These are phyloP conservation scores for Amaranthus tricolor DNA, from an alignment of 179 eudicot genomes.

Conservation along the genomic window DNA sequence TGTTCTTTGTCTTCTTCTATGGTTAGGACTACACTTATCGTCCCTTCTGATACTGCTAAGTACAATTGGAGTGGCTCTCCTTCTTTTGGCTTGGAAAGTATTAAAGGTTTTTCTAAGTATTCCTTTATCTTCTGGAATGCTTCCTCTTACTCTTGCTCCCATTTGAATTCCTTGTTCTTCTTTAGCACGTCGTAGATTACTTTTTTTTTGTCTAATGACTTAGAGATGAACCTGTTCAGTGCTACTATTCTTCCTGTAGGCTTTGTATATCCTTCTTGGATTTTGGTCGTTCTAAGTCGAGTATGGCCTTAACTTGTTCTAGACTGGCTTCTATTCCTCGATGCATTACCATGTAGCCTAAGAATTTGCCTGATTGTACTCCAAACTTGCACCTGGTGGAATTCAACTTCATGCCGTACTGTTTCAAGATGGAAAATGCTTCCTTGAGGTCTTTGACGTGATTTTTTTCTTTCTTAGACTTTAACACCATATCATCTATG, in stretches of 20 bases:
- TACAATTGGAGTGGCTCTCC: background rate
- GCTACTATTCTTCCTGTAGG: background rate
- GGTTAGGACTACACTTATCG: background rate
- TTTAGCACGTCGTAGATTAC: background rate
- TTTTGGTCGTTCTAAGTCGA: background rate
- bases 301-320: background rate
- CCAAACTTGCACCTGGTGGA: background rate
- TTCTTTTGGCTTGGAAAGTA: background rate
- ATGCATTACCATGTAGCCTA: background rate
- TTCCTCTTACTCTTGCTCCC: background rate
- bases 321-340: conserved; percentile 1
- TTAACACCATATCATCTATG: background rate
- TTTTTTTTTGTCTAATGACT: background rate
- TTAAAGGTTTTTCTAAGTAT: background rate
- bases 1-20: background rate
- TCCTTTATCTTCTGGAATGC: background rate
- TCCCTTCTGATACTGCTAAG: background rate
- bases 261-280: background rate
- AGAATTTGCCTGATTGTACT: background rate
- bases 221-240: background rate
- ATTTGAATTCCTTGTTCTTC: background rate
- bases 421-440: background rate
- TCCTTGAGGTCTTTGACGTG: background rate
- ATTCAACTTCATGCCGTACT: background rate
- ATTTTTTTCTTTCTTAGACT: background rate